Percentiles rank a stretch among this genome's conserved stretches.
Conservation (phyloP, 352 stramenopile genomes). For the Phytophthora hibernalis region DNA sequence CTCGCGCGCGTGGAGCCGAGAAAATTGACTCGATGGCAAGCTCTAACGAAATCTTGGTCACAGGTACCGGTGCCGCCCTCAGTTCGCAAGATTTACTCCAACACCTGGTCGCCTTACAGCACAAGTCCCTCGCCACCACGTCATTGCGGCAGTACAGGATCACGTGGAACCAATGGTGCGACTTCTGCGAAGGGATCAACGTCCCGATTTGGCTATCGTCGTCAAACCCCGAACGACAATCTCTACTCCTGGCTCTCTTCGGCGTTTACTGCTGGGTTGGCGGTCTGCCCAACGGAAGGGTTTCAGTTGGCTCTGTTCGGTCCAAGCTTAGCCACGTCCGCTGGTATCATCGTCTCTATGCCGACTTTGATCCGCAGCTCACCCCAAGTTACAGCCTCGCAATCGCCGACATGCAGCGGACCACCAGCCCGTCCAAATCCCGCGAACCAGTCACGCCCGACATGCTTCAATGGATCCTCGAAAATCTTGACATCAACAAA, state of each 20-base stretch:
- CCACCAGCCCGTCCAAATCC: not conserved
- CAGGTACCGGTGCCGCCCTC: not conserved
- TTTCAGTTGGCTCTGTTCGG: not conserved
- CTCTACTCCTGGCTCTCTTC: conserved; percentile 12
- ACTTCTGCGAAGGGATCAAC: not conserved
- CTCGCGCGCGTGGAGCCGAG: not conserved
- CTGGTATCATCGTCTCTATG: conserved; percentile 11
- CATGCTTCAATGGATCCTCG: conserved; percentile 1
- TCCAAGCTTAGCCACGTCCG: conserved; percentile 17
- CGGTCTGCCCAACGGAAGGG: too few species aligned
- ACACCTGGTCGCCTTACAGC: not conserved
- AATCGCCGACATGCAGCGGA: not conserved
- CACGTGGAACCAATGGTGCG: not conserved
- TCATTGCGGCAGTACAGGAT: not conserved
- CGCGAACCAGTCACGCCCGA: not conserved
- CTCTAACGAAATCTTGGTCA: not conserved
- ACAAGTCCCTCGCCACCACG: not conserved
- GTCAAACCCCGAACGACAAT: not conserved
- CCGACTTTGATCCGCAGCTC: conserved; percentile 1
- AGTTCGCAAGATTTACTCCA: not conserved
- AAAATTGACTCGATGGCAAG: too few species aligned
- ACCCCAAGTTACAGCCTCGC: not conserved
- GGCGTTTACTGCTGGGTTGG: conserved; percentile 12
- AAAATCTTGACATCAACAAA: not conserved
- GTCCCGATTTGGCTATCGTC: not conserved